These are phyloP conservation scores for Kodamaea derodonti DNA, from an alignment of 1,139 yeast species.

Conservation along the genomic window DNA sequence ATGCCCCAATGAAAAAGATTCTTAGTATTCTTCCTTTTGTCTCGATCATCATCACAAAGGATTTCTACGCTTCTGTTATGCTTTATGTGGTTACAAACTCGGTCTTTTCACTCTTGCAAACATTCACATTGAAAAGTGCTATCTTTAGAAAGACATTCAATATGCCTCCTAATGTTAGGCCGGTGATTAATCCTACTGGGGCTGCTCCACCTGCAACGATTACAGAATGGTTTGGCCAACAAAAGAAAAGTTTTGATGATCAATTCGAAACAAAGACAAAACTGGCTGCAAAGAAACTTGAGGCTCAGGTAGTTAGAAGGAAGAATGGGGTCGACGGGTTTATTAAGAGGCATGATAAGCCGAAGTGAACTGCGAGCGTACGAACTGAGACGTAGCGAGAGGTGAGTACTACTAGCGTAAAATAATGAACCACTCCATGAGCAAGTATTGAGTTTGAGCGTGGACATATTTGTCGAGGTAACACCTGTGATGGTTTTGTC, in stretches of 20 bases:
- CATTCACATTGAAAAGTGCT: slow-evolving; percentile 57
- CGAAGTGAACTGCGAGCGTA: too few relatives aligned
- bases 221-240: slow-evolving; percentile 38
- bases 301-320: slow-evolving; percentile 38
- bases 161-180: slow-evolving; percentile 63
- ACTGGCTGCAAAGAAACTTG: slow-evolving; percentile 35
- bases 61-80: slow-evolving; percentile 79
- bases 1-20: slow-evolving; percentile 67
- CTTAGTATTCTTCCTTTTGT: slow-evolving; percentile 66
- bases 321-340: slow-evolving; percentile 30
- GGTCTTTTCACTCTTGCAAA: slow-evolving; percentile 67
- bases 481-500: too few relatives aligned
- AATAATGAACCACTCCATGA: background rate
- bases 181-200: slow-evolving; percentile 29
- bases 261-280: slow-evolving; percentile 33
- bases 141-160: slow-evolving; percentile 54
- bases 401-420: too few relatives aligned
- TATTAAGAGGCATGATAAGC: slow-evolving; percentile 38
- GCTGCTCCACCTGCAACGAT: slow-evolving; percentile 29
- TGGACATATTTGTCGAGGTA: background rate
- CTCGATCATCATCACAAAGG: slow-evolving; percentile 83
- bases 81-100: slow-evolving; percentile 84
- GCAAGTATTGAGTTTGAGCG: background rate
- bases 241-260: slow-evolving; percentile 29
- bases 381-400: too few relatives aligned